Evolutionary conservation across 371 early-diverging fungal species (phyloP).

Genomic region (Rhizopus microsporus): DNA sequence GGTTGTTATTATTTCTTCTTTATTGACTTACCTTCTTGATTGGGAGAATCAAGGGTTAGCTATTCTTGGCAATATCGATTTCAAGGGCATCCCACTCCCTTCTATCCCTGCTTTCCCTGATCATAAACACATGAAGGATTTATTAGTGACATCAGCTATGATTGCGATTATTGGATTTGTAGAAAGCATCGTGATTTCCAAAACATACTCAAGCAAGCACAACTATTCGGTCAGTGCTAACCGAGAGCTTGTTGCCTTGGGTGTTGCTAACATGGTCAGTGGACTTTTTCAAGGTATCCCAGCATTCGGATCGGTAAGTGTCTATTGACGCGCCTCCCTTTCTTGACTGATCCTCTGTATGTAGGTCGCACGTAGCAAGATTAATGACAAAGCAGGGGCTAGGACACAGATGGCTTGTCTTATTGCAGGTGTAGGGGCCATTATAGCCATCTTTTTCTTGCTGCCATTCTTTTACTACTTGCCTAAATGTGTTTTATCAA

Average conservation of each 20-base stretch:
- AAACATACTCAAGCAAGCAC: slow-evolving; percentile 86
- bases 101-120: slow-evolving; percentile 63
- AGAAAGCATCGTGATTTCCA: slow-evolving; percentile 89
- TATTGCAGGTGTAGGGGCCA: slow-evolving; percentile 73
- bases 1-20: slow-evolving; percentile 70
- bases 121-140: slow-evolving; percentile 62
- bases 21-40: slow-evolving; percentile 59
- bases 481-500: slow-evolving; percentile 83
- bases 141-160: slow-evolving; percentile 63
- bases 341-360: background rate
- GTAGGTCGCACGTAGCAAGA: slow-evolving; percentile 81
- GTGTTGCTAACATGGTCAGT: slow-evolving; percentile 80
- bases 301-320: slow-evolving; percentile 81
- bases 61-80: slow-evolving; percentile 74
- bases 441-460: slow-evolving; percentile 74
- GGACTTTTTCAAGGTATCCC: slow-evolving; percentile 85
- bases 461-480: slow-evolving; percentile 84
- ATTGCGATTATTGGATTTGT: slow-evolving; percentile 95
- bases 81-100: slow-evolving; percentile 61
- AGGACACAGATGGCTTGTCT: slow-evolving; percentile 86
- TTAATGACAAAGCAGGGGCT: slow-evolving; percentile 88
- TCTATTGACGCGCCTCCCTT: background rate
- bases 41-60: slow-evolving; percentile 74
- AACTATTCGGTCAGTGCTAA: slow-evolving; percentile 90
- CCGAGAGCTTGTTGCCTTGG: slow-evolving; percentile 93